These are phyloP conservation scores for Botryotinia globosa DNA, from an alignment of 2,329 filamentous ascomycete species.

Conservation along the genomic window DNA sequence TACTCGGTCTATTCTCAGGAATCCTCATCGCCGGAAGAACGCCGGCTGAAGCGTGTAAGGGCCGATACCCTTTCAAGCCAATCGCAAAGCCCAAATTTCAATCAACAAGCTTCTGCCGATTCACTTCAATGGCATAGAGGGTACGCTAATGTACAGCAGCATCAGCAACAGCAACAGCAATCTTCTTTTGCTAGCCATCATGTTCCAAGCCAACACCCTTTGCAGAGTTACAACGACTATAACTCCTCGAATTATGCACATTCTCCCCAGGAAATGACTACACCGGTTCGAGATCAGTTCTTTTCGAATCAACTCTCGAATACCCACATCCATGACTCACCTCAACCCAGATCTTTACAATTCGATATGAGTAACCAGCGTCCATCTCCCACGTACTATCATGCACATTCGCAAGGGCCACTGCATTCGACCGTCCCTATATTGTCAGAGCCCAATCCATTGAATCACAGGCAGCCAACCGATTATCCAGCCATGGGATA, in stretches of 20 bases:
- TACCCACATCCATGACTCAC: slow-evolving; percentile 15
- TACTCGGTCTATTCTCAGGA: slow-evolving; percentile 16
- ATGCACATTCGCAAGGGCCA: slow-evolving; percentile 4
- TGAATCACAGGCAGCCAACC: slow-evolving; percentile 5
- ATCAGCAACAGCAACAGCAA: slow-evolving; percentile 6
- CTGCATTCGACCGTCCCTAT: slow-evolving; percentile 7
- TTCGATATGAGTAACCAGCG: slow-evolving; percentile 16
- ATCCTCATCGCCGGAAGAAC: slow-evolving; percentile 12
- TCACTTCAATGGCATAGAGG: slow-evolving; percentile 9
- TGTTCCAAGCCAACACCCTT: slow-evolving; percentile 8
- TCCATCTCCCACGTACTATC: slow-evolving; percentile 11
- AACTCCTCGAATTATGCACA: slow-evolving; percentile 19
- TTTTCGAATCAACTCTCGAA: slow-evolving; percentile 15
- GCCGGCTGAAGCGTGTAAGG: slow-evolving; percentile 4
- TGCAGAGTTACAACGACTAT: slow-evolving; percentile 17
- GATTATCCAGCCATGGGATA: slow-evolving; percentile 10
- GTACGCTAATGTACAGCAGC: neutral
- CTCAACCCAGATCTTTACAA: slow-evolving; percentile 14
- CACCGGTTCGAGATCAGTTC: slow-evolving; percentile 17
- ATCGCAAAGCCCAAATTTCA: slow-evolving; percentile 12
- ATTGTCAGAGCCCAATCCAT: slow-evolving; percentile 5
- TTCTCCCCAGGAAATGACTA: slow-evolving; percentile 18
- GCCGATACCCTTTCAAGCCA: slow-evolving; percentile 3
- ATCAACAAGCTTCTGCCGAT: slow-evolving; percentile 4
- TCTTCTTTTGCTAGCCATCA: slow-evolving; percentile 12